These are phyloP conservation scores for Candida tropicalis DNA, from an alignment of 1,139 yeast genomes.

Conservation along the genomic window DNA sequence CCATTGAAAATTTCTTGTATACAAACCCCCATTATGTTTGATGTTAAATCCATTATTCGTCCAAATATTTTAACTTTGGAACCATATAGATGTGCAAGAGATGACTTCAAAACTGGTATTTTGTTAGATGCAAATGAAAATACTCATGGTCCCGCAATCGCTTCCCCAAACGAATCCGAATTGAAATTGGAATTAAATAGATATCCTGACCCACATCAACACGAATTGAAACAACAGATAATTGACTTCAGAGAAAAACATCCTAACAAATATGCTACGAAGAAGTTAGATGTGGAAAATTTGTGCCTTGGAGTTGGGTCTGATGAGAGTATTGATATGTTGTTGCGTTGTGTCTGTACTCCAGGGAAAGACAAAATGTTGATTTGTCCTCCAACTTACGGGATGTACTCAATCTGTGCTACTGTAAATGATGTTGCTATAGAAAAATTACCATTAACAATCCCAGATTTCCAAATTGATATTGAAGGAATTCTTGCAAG, in stretches of 20 bases:
- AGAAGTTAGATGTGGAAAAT: slow-evolving; percentile 59
- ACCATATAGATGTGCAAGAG: slow-evolving; percentile 96
- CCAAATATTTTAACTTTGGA: slow-evolving; percentile 80
- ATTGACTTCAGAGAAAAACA: slow-evolving; percentile 68
- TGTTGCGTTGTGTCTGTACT: slow-evolving; percentile 79
- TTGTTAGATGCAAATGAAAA: slow-evolving; percentile 95
- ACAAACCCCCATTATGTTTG: too few relatives aligned
- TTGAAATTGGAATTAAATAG: slow-evolving; percentile 64
- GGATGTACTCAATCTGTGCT: slow-evolving; percentile 94
- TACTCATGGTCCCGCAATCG: slow-evolving; percentile 84
- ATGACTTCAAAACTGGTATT: slow-evolving; percentile 84
- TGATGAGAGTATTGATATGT: slow-evolving; percentile 90
- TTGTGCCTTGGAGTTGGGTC: slow-evolving; percentile 95
- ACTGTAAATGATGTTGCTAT: slow-evolving; percentile 83
- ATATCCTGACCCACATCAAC: slow-evolving; percentile 96
- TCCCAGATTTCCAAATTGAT: slow-evolving; percentile 67
- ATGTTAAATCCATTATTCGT: slow-evolving; percentile 65
- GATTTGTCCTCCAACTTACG: slow-evolving; percentile 94
- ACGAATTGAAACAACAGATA: slow-evolving; percentile 71
- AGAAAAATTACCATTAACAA: slow-evolving; percentile 64
- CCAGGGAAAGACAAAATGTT: slow-evolving; percentile 85
- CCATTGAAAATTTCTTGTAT: too few relatives aligned
- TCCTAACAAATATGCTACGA: slow-evolving; percentile 28
- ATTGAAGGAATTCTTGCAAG: slow-evolving; percentile 55
- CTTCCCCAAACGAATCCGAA: slow-evolving; percentile 27